Percentiles rank a stretch among this genome's conserved stretches.
Evolutionary conservation across 2,329 filamentous ascomycete genomes (phyloP).

Genomic region (Aspergillus aculeatinus): DNA sequence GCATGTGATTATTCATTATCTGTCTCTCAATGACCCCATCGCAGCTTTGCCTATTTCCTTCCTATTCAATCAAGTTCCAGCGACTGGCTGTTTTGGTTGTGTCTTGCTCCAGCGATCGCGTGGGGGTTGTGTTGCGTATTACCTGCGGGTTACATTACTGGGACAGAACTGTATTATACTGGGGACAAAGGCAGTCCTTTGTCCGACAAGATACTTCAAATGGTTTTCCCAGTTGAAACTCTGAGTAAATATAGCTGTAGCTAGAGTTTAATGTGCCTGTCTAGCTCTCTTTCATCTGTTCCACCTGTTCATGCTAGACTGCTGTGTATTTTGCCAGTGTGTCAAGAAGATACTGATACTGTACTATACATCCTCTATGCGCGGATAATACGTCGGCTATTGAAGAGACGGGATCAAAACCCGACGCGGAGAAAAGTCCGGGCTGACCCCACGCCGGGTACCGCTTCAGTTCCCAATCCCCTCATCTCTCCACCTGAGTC

Average conservation of each 20-base stretch:
- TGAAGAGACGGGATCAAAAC: slow-evolving; percentile 14
- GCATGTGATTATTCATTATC: background rate
- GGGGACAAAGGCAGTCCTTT: background rate
- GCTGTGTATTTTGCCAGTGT: too few relatives aligned
- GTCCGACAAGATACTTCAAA: too few relatives aligned
- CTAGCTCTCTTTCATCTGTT: too few relatives aligned
- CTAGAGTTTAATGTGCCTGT: too few relatives aligned
- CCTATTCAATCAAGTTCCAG: background rate
- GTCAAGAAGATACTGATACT: too few relatives aligned
- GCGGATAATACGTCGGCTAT: slow-evolving; percentile 17
- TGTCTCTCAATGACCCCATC: background rate
- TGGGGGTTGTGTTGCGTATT: background rate
- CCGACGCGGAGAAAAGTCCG: slow-evolving; percentile 26
- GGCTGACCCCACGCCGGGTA: slow-evolving; percentile 13
- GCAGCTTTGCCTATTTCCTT: background rate
- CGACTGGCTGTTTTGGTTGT: background rate
- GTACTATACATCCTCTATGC: too few relatives aligned
- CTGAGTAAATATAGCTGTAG: too few relatives aligned
- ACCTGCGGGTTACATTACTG: background rate
- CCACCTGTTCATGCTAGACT: too few relatives aligned
- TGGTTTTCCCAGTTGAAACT: too few relatives aligned
- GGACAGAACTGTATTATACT: background rate
- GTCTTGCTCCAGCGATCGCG: background rate
- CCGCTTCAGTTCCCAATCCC: background rate
- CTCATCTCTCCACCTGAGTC: background rate